These are phyloP conservation scores for Gymnopus androsaceus DNA, from an alignment of 1,284 basidiomycete genomes.

Conservation along the genomic window DNA sequence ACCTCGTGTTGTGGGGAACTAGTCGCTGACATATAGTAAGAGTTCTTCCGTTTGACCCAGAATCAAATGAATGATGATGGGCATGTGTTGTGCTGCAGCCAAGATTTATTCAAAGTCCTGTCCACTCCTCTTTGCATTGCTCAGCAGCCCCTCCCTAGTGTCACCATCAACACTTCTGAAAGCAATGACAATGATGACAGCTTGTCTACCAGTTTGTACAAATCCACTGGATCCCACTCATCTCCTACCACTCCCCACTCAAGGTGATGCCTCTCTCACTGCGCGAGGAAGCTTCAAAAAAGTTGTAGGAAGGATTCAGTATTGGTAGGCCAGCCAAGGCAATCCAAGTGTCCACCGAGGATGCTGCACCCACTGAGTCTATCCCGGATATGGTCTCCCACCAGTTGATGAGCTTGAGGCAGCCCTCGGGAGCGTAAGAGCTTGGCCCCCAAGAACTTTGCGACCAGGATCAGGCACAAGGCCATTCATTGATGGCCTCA, in stretches of 20 bases:
- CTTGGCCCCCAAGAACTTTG: conserved; percentile 91
- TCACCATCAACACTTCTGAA: conserved; percentile 57
- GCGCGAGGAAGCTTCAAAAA: conserved; percentile 79
- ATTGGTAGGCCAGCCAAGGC: conserved; percentile 63
- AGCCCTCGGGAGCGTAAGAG: too few relatives aligned
- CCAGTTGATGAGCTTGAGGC: conserved; percentile 79
- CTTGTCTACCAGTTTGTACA: conserved; percentile 53
- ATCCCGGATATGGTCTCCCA: conserved; percentile 36
- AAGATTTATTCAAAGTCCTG: too few relatives aligned
- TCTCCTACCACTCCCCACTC: conserved; percentile 73
- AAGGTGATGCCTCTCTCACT: conserved; percentile 67
- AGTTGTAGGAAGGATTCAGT: conserved; percentile 80
- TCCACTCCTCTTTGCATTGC: too few relatives aligned
- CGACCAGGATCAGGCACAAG: conserved; percentile 74
- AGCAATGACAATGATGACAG: conserved; percentile 59
- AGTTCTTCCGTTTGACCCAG: too few relatives aligned
- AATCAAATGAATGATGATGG: too few relatives aligned
- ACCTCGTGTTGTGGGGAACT: too few relatives aligned
- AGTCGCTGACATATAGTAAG: too few relatives aligned
- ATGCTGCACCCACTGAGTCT: conserved; percentile 16
- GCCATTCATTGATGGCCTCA: conserved; percentile 79
- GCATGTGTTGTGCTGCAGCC: too few relatives aligned
- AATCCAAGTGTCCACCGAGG: conserved; percentile 19
- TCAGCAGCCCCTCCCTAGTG: conserved; percentile 54
- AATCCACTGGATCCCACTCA: conserved; percentile 53